These are phyloP conservation scores for Alternaria conjuncta DNA, from an alignment of 2,329 filamentous ascomycete genomes.

Conservation along the genomic window DNA sequence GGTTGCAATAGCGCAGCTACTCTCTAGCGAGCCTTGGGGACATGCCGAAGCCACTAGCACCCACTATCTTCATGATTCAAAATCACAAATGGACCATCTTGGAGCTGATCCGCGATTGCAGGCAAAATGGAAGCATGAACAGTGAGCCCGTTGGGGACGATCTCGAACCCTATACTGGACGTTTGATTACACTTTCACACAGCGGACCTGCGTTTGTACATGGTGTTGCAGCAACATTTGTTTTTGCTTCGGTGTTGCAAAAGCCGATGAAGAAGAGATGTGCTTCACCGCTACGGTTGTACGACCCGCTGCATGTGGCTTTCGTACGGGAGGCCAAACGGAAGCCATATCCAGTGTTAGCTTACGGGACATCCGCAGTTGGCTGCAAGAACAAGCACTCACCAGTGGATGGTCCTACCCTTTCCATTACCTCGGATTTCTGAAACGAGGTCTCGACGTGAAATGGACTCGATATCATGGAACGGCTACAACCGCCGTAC, in stretches of 20 bases:
- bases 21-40: background rate
- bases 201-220: background rate
- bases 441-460: constrained; percentile 34
- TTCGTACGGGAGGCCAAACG: constrained; percentile 20
- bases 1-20: constrained; percentile 1
- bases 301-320: constrained; percentile 32
- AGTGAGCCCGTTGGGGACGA: background rate
- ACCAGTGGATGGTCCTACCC: constrained; percentile 9
- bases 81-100: background rate
- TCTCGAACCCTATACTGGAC: constrained; percentile 2
- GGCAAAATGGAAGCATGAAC: constrained; percentile 1
- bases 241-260: constrained; percentile 9
- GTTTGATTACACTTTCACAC: background rate
- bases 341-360: constrained; percentile 19
- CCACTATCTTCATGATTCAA: constrained; percentile 4
- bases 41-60: constrained; percentile 6
- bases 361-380: constrained; percentile 7
- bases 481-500: constrained; percentile 12
- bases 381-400: constrained; percentile 19
- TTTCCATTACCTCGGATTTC: constrained; percentile 27
- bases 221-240: background rate
- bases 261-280: constrained; percentile 5
- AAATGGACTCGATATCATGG: constrained; percentile 13
- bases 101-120: constrained; percentile 4
- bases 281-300: constrained; percentile 43